Evolutionary conservation across 2,329 filamentous ascomycete genomes (phyloP).

Genomic region (Exophiala aquamarina): DNA sequence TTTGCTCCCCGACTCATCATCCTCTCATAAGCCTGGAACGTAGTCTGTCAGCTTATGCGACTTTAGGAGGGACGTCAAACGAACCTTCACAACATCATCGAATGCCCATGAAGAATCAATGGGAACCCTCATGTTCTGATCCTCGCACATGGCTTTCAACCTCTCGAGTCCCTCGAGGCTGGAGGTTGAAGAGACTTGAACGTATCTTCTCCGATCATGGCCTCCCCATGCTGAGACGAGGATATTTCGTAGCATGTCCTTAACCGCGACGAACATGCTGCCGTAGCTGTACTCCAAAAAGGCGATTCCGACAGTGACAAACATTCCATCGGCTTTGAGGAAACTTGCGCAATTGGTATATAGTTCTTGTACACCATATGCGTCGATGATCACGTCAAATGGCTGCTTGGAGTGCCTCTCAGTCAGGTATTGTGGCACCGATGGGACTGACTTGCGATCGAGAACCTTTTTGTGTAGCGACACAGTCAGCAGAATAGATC

Average conservation of each 20-base stretch:
- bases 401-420: background rate
- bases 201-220: background rate
- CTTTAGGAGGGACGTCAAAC: too few species aligned
- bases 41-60: background rate
- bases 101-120: conserved; percentile 7
- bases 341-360: background rate
- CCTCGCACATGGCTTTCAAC: conserved; percentile 2
- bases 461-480: conserved; percentile 5
- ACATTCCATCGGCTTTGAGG: conserved; percentile 4
- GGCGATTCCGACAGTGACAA: conserved; percentile 5
- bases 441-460: background rate
- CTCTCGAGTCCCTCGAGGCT: conserved; percentile 1
- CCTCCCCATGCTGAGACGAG: background rate
- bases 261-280: conserved; percentile 6
- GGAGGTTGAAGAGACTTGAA: conserved; percentile 3
- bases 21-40: conserved; percentile 1
- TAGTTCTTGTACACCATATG: conserved; percentile 4
- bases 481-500: too few species aligned
- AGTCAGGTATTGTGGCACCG: background rate
- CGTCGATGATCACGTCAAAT: conserved; percentile 9
- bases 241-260: conserved; percentile 2
- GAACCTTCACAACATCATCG: conserved; percentile 1
- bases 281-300: conserved; percentile 3
- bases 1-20: conserved; percentile 3
- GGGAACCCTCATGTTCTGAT: conserved; percentile 1